Base-by-base conservation (phyloP, 805 yeast genomes). In the Candida pseudofarinosa region DNA sequence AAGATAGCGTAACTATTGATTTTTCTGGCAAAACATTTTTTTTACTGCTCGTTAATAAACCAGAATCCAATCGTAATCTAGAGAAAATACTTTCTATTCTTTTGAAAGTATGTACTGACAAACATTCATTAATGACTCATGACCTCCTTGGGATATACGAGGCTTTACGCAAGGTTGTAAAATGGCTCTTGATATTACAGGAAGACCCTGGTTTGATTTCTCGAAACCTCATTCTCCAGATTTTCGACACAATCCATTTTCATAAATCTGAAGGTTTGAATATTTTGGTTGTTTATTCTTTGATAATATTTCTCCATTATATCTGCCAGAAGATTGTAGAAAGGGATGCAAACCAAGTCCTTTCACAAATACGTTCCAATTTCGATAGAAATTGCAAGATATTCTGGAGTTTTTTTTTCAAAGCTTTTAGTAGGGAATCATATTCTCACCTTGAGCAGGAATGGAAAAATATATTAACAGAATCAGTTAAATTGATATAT, bases 121-220 rank as follows among this genome's bases (percentile, higher is more conserved):
- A 40, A 16, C 18, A 31, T 5, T 30, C 44, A 5, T 16, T 39
- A 4, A 39, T 39, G 19, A 34, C 41, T 1, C 17, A 19, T 5
- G n/a, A 38, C 2, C 35, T 28, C 2, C 32, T 41, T 1, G 59
- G 56, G n/a, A 30, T 59, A 3, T 52, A 53, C 17, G 39, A 44
- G 1, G 54, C 62, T 2, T 33, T 65, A 2, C 48, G 48, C 20
- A 49, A 47, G 0, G 33, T 69, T 6, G 47, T 65, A 4, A 49
- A 54, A 33, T 69, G 74, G 74, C 38, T 47, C 26, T 49, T 69
- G 17, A 59, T 64, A 13, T 18, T 58, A 2, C 71, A 67, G 36
- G 59, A 60, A 32, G 39, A 48, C 4, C 62, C 67, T 1, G 17
- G 49, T 3, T 53, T 46, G 3, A 47, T 35, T n/a, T 37, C 51